Evolutionary conservation across 495 filamentous ascomycete genomes (phyloP).

Genomic region (Xylaria cubensis): DNA sequence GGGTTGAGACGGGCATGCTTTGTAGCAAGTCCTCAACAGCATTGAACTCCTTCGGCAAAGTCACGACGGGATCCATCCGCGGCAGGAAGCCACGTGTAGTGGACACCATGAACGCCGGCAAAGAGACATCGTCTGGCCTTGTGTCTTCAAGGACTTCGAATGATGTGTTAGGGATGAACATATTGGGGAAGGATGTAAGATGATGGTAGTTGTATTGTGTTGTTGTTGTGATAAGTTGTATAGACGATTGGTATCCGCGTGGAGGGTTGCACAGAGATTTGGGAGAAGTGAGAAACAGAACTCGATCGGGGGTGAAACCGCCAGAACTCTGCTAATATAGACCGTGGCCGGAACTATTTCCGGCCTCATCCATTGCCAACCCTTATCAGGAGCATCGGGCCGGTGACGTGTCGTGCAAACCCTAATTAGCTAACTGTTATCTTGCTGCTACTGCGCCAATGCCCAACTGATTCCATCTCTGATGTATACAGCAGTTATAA

Average conservation of each 20-base stretch:
- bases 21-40: conserved; percentile 71
- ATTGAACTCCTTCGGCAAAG: conserved; percentile 72
- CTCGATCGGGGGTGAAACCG: not conserved
- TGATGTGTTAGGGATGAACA: conserved; percentile 39
- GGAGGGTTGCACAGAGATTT: not conserved
- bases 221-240: not conserved
- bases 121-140: conserved; percentile 48
- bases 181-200: conserved; percentile 19
- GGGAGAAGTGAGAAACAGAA: conserved; percentile 18
- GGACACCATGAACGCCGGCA: conserved; percentile 89
- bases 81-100: conserved; percentile 82
- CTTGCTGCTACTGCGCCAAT: not conserved
- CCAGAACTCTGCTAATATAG: conserved; percentile 37
- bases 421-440: not conserved
- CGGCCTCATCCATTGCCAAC: conserved; percentile 33
- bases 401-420: conserved; percentile 17
- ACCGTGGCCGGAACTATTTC: conserved; percentile 43
- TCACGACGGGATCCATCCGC: conserved; percentile 64
- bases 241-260: not conserved
- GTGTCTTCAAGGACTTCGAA: conserved; percentile 51
- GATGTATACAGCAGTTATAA: not conserved
- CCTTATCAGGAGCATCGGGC: not conserved
- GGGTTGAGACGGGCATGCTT: conserved; percentile 75
- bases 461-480: not conserved
- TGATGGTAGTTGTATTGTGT: not conserved